phyloP scores from a whole-genome alignment of 2,329 filamentous ascomycete genomes.

The Cadophora sp. region DNA sequence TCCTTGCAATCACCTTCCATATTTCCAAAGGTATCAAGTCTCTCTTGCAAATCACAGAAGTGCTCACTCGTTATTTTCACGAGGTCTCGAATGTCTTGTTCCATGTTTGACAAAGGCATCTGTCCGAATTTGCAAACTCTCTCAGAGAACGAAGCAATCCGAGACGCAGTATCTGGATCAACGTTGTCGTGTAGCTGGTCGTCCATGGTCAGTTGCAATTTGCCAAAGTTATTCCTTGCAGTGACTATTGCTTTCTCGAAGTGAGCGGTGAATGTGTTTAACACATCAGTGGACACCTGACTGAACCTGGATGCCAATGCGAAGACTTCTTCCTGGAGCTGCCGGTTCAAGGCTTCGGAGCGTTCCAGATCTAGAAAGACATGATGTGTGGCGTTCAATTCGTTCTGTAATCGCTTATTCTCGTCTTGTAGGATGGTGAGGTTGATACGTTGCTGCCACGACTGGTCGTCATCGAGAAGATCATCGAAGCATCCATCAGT shows the following conservation, averaged over 20 bases:
- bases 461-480: background rate
- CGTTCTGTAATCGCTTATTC: background rate
- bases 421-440: background rate
- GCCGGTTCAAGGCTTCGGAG: background rate
- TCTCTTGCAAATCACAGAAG: background rate
- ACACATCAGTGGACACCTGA: background rate
- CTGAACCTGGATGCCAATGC: background rate
- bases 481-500: background rate
- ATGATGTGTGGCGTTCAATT: background rate
- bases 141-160: background rate
- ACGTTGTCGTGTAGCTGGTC: background rate
- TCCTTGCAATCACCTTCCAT: background rate
- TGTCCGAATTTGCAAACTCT: conserved; percentile 2
- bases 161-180: background rate
- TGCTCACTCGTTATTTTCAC: background rate
- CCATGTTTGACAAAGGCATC: background rate
- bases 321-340: background rate
- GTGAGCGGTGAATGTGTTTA: background rate
- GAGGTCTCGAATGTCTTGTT: background rate
- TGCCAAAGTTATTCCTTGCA: conserved; percentile 3
- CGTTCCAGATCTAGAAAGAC: background rate
- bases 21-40: background rate
- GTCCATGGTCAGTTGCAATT: conserved; percentile 4
- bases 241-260: background rate
- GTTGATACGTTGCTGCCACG: background rate